Evolutionary conservation across 2,329 filamentous ascomycete species (phyloP).

Genomic region (Talaromyces sp.): DNA sequence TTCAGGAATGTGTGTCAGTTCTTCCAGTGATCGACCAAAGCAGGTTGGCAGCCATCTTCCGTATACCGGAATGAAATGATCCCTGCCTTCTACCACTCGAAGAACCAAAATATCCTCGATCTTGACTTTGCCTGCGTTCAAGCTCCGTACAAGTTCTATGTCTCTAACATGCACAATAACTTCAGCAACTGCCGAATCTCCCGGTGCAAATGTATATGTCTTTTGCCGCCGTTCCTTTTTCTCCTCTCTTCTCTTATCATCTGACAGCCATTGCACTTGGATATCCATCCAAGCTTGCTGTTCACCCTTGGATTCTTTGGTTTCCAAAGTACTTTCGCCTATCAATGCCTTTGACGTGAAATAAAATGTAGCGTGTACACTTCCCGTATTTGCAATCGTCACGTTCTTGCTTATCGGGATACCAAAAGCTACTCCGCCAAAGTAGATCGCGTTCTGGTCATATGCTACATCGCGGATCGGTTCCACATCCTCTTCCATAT

Average conservation of each 20-base stretch:
- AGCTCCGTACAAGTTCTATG: slow-evolving; percentile 60
- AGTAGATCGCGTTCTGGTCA: slow-evolving; percentile 64
- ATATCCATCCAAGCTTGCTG: slow-evolving; percentile 69
- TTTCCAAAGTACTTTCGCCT: slow-evolving; percentile 36
- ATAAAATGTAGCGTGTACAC: slow-evolving; percentile 73
- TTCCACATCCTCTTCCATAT: slow-evolving; percentile 37
- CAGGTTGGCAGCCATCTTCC: slow-evolving; percentile 78
- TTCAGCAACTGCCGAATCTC: slow-evolving; percentile 72
- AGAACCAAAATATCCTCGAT: slow-evolving; percentile 88
- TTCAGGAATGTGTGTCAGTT: slow-evolving; percentile 81
- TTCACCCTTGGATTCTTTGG: slow-evolving; percentile 34
- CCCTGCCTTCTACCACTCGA: slow-evolving; percentile 76
- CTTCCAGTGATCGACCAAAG: slow-evolving; percentile 82
- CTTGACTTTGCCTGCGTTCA: slow-evolving; percentile 66
- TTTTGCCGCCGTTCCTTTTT: slow-evolving; percentile 38
- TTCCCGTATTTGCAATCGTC: slow-evolving; percentile 89
- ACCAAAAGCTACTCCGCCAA: slow-evolving; percentile 71
- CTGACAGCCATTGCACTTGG: slow-evolving; percentile 58
- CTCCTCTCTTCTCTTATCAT: slow-evolving; percentile 33
- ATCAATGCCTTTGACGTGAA: slow-evolving; percentile 71
- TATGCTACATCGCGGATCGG: slow-evolving; percentile 33
- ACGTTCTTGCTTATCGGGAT: slow-evolving; percentile 65
- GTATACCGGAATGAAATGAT: slow-evolving; percentile 84
- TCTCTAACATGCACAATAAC: slow-evolving; percentile 67
- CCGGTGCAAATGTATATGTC: slow-evolving; percentile 70